Evolutionary conservation across 768 basidiomycete species (phyloP).

Genomic region (Mycena leptocephala): DNA sequence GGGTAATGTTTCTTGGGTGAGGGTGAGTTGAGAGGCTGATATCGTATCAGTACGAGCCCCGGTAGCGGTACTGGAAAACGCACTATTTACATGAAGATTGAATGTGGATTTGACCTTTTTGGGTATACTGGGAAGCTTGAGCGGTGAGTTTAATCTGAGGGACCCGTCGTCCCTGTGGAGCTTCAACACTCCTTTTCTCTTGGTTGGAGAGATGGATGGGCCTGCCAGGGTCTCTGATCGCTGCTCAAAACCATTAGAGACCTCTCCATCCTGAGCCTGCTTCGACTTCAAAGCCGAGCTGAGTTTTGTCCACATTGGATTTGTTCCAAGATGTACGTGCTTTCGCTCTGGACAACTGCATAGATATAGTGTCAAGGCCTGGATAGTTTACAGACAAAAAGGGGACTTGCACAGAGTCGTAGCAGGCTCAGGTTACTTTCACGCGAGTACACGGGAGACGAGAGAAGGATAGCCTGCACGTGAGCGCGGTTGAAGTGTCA

Average conservation of each 20-base stretch:
- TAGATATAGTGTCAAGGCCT: background rate
- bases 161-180: constrained; percentile 67
- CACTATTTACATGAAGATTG: constrained; percentile 56
- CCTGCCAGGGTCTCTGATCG: constrained; percentile 50
- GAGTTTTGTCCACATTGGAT: constrained; percentile 35
- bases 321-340: background rate
- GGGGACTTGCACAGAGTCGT: background rate
- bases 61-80: constrained; percentile 27
- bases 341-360: constrained; percentile 1
- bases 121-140: constrained; percentile 52
- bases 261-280: constrained; percentile 31
- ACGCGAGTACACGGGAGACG: background rate
- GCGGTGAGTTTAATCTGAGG: constrained; percentile 53
- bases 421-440: constrained; percentile 17
- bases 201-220: constrained; percentile 69
- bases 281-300: constrained; percentile 32
- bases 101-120: constrained; percentile 70
- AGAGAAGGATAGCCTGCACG: background rate
- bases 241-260: constrained; percentile 38
- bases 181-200: constrained; percentile 60
- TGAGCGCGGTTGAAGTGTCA: constrained; percentile 11
- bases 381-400: background rate
- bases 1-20: constrained; percentile 27
- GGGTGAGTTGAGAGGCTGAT: constrained; percentile 39
- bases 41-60: constrained; percentile 49